phyloP scores from a whole-genome alignment of 768 basidiomycete species.

The Cyathus striatus region DNA sequence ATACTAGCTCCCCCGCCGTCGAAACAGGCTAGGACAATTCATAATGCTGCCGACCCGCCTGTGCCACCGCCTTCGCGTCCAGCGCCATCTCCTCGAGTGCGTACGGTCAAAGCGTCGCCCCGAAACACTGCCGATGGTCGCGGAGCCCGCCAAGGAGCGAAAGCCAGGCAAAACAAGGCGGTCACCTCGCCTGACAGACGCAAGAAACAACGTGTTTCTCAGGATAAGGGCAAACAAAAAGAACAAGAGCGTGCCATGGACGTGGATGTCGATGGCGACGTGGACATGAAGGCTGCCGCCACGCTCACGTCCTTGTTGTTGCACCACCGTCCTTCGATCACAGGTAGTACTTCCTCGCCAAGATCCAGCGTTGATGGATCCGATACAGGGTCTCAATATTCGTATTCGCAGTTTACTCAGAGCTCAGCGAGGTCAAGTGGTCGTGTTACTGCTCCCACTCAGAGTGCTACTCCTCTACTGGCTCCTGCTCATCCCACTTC shows the following conservation, averaged over 20 bases:
- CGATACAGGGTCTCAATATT: slow-evolving; percentile 57
- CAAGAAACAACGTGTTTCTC: slow-evolving; percentile 31
- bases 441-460: no score
- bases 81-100: slow-evolving; percentile 37
- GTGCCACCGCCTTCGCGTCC: slow-evolving; percentile 47
- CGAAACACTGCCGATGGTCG: slow-evolving; percentile 47
- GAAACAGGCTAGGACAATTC: slow-evolving; percentile 76
- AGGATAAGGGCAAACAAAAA: slow-evolving; percentile 47
- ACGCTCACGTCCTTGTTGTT: slow-evolving; percentile 71
- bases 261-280: slow-evolving; percentile 47
- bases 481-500: slow-evolving; percentile 34
- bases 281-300: slow-evolving; percentile 81
- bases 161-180: slow-evolving; percentile 24
- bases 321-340: slow-evolving; percentile 54
- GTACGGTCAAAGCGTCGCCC: slow-evolving; percentile 30
- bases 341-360: slow-evolving; percentile 59
- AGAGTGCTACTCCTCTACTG: slow-evolving; percentile 24
- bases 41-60: slow-evolving; percentile 68
- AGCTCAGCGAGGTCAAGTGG: slow-evolving; percentile 63
- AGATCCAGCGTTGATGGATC: slow-evolving; percentile 70
- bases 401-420: slow-evolving; percentile 61
- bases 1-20: slow-evolving; percentile 73
- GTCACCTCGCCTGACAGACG: slow-evolving; percentile 34
- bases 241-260: slow-evolving; percentile 20
- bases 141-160: slow-evolving; percentile 20